Base-by-base conservation (phyloP, 1,284 basidiomycete genomes). In the Anthracocystis walkeri region DNA sequence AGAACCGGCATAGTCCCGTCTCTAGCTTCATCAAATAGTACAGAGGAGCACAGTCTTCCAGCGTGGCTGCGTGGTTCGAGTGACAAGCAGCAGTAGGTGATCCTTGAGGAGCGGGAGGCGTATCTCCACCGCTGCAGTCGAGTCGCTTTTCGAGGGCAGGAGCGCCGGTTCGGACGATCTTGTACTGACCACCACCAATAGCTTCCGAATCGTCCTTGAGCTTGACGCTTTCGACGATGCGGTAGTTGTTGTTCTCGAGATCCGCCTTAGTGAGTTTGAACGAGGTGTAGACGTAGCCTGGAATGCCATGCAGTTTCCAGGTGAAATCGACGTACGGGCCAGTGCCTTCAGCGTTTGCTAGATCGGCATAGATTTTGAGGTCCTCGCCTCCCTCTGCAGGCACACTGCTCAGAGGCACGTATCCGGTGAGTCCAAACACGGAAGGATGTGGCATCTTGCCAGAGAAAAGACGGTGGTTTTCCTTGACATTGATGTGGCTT, bases 231-330 rank as follows among this genome's bases (percentile, higher is more conserved):
- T 18, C 31, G 4, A 44, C 52, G 35, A 54, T 54, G 18, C 52
- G 38, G 40, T 42, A 54, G 35, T 54, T 41, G 52, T 54, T 41
- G 40, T 11, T 40, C 38, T 20, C 35, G 6, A 54, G 38, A 10
- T 54, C 27, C 4, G 18, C 35, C 3, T 20, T 44, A 25, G 16
- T 29, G 18, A 54, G 41, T 1, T 31, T 31, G n/a, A 54, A 25
- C 4, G 25, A 18, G 18, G 18, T 40, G 27, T 27, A 42, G 7
- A 44, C 16, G 41, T 54, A 54, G 52, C 52, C 44, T 4, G 52
- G 52, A 25, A 54, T 44, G 18, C 52, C 52, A 14, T 54, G 52
- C 27, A 27, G 52, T 25, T 42, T 42, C 52, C 52, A 54, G 14
- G 52, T 21, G 12, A 27, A 44, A 41, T 54, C 52, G 52, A 29